Evolutionary conservation across 2,329 filamentous ascomycete genomes (phyloP).

Genomic region (Claviceps cyperi): DNA sequence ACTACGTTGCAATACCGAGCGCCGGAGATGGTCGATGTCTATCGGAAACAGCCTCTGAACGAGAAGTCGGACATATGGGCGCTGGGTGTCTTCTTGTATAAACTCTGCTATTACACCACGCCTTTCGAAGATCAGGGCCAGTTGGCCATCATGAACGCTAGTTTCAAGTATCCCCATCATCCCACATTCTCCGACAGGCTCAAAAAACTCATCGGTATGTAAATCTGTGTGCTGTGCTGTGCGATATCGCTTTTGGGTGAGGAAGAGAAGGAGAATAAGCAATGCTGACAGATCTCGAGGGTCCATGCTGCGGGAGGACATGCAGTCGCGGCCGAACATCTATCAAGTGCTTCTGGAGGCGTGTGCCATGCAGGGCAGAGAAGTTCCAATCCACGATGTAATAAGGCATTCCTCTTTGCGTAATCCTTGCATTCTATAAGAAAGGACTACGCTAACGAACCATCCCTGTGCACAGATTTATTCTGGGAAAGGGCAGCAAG

Average conservation of each 20-base stretch:
- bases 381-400: constrained; percentile 81
- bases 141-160: constrained; percentile 92
- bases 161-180: constrained; percentile 79
- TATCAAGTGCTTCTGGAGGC: constrained; percentile 83
- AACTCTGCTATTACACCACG: constrained; percentile 97
- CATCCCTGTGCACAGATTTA: constrained; percentile 46
- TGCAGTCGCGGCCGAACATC: constrained; percentile 69
- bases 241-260: not conserved
- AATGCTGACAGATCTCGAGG: constrained; percentile 30
- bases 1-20: constrained; percentile 96
- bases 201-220: constrained; percentile 72
- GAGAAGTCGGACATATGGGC: constrained; percentile 99
- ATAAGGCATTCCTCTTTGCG: constrained; percentile 18
- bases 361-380: constrained; percentile 76
- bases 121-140: constrained; percentile 97
- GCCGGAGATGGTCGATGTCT: constrained; percentile 98
- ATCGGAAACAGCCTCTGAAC: constrained; percentile 88
- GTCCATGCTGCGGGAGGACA: constrained; percentile 80
- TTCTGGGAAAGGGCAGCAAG: constrained; percentile 45
- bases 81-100: constrained; percentile 86
- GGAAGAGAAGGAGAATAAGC: not conserved
- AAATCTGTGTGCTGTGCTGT: not conserved
- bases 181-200: constrained; percentile 80
- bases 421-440: not conserved
- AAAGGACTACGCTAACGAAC: constrained; percentile 3